phyloP scores from a whole-genome alignment of 768 basidiomycete genomes.

The Lactarius indigo region DNA sequence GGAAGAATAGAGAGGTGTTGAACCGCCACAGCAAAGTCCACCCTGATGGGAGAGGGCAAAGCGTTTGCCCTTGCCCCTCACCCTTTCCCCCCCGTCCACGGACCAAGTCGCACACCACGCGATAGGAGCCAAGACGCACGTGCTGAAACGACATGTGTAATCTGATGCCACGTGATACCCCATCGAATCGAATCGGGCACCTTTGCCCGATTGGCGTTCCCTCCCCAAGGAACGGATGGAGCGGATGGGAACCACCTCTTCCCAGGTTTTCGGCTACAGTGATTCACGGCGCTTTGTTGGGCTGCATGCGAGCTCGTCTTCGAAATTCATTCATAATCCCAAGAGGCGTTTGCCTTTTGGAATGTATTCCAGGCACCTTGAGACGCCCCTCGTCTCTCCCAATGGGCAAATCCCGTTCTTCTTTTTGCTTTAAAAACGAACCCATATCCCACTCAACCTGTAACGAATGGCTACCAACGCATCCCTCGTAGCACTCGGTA shows the following conservation, averaged over 20 bases:
- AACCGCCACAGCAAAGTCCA: background rate
- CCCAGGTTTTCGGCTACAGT: conserved; percentile 4
- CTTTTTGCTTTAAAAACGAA: conserved; percentile 12
- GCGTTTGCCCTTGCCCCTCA: background rate
- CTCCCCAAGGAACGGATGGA: background rate
- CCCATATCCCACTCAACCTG: too few species aligned
- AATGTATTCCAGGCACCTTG: conserved; percentile 14
- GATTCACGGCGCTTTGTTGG: too few species aligned
- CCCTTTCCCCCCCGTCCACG: background rate
- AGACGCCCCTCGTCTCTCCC: background rate
- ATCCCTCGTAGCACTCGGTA: conserved; percentile 3
- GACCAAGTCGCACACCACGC: background rate
- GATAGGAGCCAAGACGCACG: background rate
- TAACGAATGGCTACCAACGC: conserved; percentile 1
- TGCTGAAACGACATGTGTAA: background rate
- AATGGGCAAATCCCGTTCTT: background rate
- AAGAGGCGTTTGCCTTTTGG: background rate
- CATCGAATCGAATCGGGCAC: conserved; percentile 3
- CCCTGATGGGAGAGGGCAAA: background rate
- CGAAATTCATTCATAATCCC: background rate
- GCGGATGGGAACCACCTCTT: background rate
- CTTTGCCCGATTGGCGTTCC: conserved; percentile 7
- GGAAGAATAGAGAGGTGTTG: background rate
- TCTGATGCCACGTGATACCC: background rate
- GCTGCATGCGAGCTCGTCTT: too few species aligned